phyloP scores from a whole-genome alignment of 2,329 filamentous ascomycete genomes.

The Rasamsonia emersonii region DNA sequence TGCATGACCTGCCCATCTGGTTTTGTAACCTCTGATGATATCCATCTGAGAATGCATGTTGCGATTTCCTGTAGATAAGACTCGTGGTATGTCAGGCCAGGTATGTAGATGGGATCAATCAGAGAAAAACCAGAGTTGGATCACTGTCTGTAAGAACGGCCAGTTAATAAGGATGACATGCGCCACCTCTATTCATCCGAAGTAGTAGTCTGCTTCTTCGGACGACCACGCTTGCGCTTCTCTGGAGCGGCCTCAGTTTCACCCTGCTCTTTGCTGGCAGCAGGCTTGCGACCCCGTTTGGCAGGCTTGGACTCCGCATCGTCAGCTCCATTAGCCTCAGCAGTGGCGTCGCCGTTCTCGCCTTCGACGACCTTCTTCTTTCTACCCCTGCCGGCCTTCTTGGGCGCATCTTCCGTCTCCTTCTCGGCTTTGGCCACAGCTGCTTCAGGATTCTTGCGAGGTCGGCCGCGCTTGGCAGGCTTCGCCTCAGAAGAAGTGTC shows the following conservation, averaged over 20 bases:
- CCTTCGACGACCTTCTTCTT: constrained; percentile 5
- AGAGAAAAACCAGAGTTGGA: no score
- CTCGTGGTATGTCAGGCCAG: no score
- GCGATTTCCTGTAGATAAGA: no score
- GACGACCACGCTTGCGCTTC: constrained; percentile 10
- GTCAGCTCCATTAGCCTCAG: background rate
- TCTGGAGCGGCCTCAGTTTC: constrained; percentile 5
- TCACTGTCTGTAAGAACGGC: no score
- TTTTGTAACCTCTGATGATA: no score
- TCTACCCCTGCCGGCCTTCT: constrained; percentile 15
- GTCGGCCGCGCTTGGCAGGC: constrained; percentile 14
- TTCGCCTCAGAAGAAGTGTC: constrained; percentile 9
- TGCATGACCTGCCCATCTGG: no score
- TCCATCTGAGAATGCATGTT: no score
- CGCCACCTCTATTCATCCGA: background rate
- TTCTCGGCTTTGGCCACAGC: constrained; percentile 22
- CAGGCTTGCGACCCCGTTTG: constrained; percentile 2
- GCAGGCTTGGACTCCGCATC: background rate
- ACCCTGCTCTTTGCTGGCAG: constrained; percentile 5
- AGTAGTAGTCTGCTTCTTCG: constrained; percentile 4
- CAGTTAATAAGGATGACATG: background rate
- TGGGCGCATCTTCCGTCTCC: constrained; percentile 24
- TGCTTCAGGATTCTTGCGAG: constrained; percentile 9
- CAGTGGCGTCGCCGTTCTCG: constrained; percentile 2
- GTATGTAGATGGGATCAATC: no score